A percentile compares a stretch with the other conserved stretches of the same genome.
phyloP scores from a whole-genome alignment of 345 rosid genomes.

The Hypericum perforatum region DNA sequence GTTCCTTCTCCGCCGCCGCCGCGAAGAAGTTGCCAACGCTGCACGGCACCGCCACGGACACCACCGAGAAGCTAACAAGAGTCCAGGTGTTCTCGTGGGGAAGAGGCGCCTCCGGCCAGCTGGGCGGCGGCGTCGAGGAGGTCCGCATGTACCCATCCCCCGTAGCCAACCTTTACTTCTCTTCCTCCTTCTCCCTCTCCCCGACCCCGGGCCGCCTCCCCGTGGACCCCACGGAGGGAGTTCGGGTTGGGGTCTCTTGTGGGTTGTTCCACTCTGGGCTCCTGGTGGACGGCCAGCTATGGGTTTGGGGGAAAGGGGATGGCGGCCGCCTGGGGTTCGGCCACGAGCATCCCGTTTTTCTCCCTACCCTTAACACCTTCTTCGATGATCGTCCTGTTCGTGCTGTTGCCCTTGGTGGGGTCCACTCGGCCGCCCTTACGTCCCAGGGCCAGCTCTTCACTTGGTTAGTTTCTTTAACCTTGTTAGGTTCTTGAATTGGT shows the following conservation, averaged over 20 bases:
- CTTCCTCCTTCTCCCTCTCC: slow-evolving; percentile 38
- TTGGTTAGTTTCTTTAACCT: slow-evolving; percentile 40
- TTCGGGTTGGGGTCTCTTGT: slow-evolving; percentile 55
- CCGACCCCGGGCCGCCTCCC: slow-evolving; percentile 45
- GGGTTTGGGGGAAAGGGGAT: slow-evolving; percentile 95
- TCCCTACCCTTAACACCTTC: slow-evolving; percentile 58
- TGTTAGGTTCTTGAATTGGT: too few species aligned
- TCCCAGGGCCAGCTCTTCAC: slow-evolving; percentile 56
- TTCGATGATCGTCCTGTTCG: slow-evolving; percentile 43
- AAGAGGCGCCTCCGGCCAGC: slow-evolving; percentile 86
- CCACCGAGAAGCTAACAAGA: slow-evolving; percentile 19
- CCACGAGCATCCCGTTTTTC: slow-evolving; percentile 59
- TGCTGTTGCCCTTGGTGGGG: slow-evolving; percentile 66
- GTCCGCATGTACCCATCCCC: slow-evolving; percentile 60
- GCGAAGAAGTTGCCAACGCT: slow-evolving; percentile 34
- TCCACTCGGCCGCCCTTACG: slow-evolving; percentile 76
- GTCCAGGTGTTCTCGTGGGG: slow-evolving; percentile 88
- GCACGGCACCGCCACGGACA: slow-evolving; percentile 33
- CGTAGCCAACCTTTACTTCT: slow-evolving; percentile 39
- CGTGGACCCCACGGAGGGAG: background rate
- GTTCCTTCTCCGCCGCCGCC: slow-evolving; percentile 13
- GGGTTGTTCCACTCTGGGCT: slow-evolving; percentile 82
- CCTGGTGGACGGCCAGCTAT: slow-evolving; percentile 46
- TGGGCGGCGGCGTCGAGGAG: slow-evolving; percentile 86
- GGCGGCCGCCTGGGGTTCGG: slow-evolving; percentile 92